Conservation (phyloP, 2,329 filamentous ascomycete species). For the Colletotrichum sp. region DNA sequence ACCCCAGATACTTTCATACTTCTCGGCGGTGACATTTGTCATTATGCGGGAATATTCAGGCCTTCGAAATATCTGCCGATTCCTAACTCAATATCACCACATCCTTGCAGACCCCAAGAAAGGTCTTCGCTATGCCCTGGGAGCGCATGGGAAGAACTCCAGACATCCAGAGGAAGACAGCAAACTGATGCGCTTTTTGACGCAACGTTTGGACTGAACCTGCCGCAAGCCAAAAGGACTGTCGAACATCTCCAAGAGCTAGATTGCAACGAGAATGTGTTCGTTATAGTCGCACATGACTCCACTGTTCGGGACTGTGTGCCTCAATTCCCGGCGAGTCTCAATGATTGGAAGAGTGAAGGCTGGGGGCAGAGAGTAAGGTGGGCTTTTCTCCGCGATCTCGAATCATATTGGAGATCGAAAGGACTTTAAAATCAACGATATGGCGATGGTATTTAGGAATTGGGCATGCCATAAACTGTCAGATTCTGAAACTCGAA, state of each 20-base stretch:
- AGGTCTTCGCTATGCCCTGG: conserved; percentile 21
- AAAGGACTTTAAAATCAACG: background rate
- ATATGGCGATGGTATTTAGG: background rate
- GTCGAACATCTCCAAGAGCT: conserved; percentile 21
- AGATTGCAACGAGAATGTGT: conserved; percentile 27
- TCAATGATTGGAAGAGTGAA: conserved; percentile 27
- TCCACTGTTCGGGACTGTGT: conserved; percentile 18
- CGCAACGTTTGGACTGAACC: conserved; percentile 26
- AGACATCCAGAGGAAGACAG: conserved; percentile 23
- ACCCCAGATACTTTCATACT: conserved; percentile 43
- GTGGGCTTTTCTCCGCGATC: conserved; percentile 27
- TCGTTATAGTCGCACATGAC: conserved; percentile 30
- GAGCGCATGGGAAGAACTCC: conserved; percentile 24
- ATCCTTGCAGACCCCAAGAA: conserved; percentile 19
- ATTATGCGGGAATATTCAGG: conserved; percentile 41
- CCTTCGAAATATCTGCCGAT: conserved; percentile 38
- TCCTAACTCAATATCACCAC: conserved; percentile 30
- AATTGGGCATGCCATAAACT: background rate
- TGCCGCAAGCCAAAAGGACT: conserved; percentile 24
- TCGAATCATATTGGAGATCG: conserved; percentile 10
- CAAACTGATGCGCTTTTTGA: conserved; percentile 26
- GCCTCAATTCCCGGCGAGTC: conserved; percentile 25
- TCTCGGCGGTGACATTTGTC: conserved; percentile 46
- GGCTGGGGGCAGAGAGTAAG: conserved; percentile 24
- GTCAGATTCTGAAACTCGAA: background rate